These are phyloP conservation scores for Thermothelomyces thermophilus DNA, from an alignment of 2,329 filamentous ascomycete species.

Conservation along the genomic window DNA sequence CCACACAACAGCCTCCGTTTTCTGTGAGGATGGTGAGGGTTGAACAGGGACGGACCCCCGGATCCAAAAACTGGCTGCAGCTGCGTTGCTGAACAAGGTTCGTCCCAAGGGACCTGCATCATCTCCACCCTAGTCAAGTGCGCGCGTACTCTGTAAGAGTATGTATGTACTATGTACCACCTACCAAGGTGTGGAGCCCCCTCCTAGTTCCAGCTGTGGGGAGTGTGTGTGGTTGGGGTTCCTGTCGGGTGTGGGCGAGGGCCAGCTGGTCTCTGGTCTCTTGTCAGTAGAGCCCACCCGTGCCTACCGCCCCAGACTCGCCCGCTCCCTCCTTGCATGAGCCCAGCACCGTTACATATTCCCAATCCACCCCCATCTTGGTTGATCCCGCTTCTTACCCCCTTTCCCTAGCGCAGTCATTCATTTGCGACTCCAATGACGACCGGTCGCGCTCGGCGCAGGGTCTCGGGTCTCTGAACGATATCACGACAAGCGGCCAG, in stretches of 20 bases:
- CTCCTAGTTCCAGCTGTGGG: slow-evolving; percentile 18
- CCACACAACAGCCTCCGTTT: slow-evolving; percentile 6
- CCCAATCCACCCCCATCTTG: slow-evolving; percentile 16
- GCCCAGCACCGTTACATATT: slow-evolving; percentile 22
- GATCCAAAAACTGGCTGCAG: slow-evolving; percentile 5
- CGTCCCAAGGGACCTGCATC: slow-evolving; percentile 10
- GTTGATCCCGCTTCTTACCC: slow-evolving; percentile 10
- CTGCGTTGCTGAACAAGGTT: slow-evolving; percentile 1
- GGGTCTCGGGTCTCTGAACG: slow-evolving; percentile 20
- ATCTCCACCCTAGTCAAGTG: slow-evolving; percentile 15
- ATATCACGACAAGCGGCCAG: slow-evolving; percentile 12
- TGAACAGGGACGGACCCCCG: slow-evolving; percentile 18
- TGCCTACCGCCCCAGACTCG: slow-evolving; percentile 6
- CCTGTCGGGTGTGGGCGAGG: slow-evolving; percentile 7
- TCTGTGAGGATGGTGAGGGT: too few relatives aligned
- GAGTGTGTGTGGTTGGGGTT: slow-evolving; percentile 6
- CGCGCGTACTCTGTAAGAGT: too few relatives aligned
- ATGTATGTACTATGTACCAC: too few relatives aligned
- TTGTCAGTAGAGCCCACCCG: background rate
- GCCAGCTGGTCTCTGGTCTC: background rate
- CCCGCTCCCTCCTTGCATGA: slow-evolving; percentile 13
- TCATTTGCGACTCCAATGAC: slow-evolving; percentile 25
- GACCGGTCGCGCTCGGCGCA: slow-evolving; percentile 26
- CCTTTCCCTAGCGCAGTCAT: slow-evolving; percentile 23
- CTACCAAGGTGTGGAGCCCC: slow-evolving; percentile 2